Percentiles rank a stretch among this genome's conserved stretches.
phyloP scores from a whole-genome alignment of 1,139 yeast genomes.

The Hanseniaspora gamundiae region DNA sequence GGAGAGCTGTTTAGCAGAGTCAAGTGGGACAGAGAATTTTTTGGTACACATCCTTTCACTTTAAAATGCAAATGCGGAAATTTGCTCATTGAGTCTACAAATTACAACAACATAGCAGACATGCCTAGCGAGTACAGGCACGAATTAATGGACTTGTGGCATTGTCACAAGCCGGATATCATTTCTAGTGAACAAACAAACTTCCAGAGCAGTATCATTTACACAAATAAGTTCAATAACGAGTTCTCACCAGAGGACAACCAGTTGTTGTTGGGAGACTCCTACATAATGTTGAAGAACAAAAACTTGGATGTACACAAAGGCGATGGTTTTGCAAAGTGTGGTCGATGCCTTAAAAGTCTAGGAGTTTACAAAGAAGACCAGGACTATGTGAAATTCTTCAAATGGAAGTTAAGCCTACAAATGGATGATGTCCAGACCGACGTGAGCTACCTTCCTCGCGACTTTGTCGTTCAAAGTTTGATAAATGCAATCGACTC shows the following conservation, averaged over 20 bases:
- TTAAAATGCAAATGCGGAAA: not conserved
- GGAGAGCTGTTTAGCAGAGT: not conserved
- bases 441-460: slow-evolving; percentile 11
- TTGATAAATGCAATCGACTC: slow-evolving; percentile 13
- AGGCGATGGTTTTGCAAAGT: slow-evolving; percentile 5
- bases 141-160: slow-evolving; percentile 97
- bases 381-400: not conserved
- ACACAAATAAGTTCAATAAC: slow-evolving; percentile 9
- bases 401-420: not conserved
- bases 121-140: slow-evolving; percentile 93
- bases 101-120: slow-evolving; percentile 32
- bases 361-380: slow-evolving; percentile 12
- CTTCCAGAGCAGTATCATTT: slow-evolving; percentile 1
- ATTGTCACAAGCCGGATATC: slow-evolving; percentile 77
- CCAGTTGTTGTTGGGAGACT: slow-evolving; percentile 19
- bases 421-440: not conserved
- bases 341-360: slow-evolving; percentile 11
- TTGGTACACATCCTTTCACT: not conserved
- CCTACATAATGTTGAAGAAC: slow-evolving; percentile 13
- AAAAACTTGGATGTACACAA: not conserved
- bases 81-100: slow-evolving; percentile 1
- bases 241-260: slow-evolving; percentile 14
- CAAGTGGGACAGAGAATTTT: not conserved
- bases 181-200: slow-evolving; percentile 4
- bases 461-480: slow-evolving; percentile 13